Conservation (phyloP, 768 basidiomycete genomes). For the Artomyces pyxidatus region DNA sequence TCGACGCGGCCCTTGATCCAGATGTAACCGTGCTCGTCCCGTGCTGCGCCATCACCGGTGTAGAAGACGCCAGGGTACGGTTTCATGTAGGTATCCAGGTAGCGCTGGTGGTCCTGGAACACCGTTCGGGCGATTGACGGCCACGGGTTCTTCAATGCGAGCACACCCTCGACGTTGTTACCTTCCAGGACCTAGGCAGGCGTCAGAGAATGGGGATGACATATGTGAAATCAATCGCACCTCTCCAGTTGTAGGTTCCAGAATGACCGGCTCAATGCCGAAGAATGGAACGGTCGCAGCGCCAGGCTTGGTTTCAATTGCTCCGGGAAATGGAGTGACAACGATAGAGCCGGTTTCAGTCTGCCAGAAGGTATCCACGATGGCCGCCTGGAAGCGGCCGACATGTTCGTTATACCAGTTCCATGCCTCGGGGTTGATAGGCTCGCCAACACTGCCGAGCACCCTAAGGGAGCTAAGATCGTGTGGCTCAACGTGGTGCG, state of each 20-base stretch:
- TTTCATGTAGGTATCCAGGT: conserved; percentile 71
- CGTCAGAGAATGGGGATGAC: neutral
- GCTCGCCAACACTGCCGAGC: conserved; percentile 91
- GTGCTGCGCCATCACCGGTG: conserved; percentile 95
- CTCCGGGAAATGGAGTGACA: conserved; percentile 92
- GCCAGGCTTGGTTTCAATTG: conserved; percentile 92
- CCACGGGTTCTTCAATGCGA: conserved; percentile 84
- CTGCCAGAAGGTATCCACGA: conserved; percentile 96
- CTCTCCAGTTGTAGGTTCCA: conserved; percentile 78
- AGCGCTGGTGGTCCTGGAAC: conserved; percentile 86
- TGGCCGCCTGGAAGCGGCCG: conserved; percentile 78
- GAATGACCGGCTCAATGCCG: conserved; percentile 81
- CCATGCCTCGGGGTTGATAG: conserved; percentile 99
- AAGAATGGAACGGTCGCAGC: conserved; percentile 98
- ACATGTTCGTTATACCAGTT: conserved; percentile 98
- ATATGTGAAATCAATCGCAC: conserved; percentile 22
- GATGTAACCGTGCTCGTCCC: conserved; percentile 93
- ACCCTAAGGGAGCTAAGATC: conserved; percentile 81
- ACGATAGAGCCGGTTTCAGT: conserved; percentile 97
- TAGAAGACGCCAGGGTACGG: conserved; percentile 90
- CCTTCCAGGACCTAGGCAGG: conserved; percentile 52
- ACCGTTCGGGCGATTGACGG: conserved; percentile 92
- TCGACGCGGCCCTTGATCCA: conserved; percentile 99
- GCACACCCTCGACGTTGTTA: conserved; percentile 83
- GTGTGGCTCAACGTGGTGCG: conserved; percentile 74